Percentiles rank a stretch among this genome's conserved stretches.
phyloP scores from a whole-genome alignment of 495 filamentous ascomycete genomes.

The Penicillium argentinense region DNA sequence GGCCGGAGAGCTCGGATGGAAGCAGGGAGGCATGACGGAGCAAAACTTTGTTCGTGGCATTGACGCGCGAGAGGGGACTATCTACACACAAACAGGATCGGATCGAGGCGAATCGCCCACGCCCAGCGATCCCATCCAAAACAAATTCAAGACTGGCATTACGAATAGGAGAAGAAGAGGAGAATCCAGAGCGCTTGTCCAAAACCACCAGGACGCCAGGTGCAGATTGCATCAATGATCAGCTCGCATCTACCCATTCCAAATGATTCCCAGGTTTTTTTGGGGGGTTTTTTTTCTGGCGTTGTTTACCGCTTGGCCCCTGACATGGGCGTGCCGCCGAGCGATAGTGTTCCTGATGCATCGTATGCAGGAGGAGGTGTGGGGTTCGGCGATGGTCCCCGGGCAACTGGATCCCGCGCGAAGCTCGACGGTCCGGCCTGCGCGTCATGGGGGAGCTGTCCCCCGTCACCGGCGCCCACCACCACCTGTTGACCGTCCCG shows the following conservation, averaged over 20 bases:
- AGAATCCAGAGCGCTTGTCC: too few relatives aligned
- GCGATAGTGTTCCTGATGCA: constrained; percentile 36
- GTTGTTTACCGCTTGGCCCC: constrained; percentile 38
- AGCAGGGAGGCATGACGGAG: too few relatives aligned
- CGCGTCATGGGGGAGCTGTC: constrained; percentile 40
- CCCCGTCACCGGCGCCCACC: constrained; percentile 79
- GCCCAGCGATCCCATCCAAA: not conserved
- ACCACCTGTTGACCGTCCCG: constrained; percentile 80
- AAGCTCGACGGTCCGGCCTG: constrained; percentile 17
- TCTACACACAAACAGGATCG: not conserved
- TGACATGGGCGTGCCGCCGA: constrained; percentile 31
- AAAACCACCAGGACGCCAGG: too few relatives aligned
- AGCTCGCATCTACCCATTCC: too few relatives aligned
- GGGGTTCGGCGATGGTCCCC: constrained; percentile 32
- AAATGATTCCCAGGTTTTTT: not conserved
- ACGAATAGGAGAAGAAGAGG: not conserved
- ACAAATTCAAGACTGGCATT: not conserved
- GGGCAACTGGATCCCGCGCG: constrained; percentile 22
- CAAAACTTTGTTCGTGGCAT: constrained; percentile 8
- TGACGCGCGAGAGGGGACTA: not conserved
- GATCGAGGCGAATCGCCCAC: not conserved
- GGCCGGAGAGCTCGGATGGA: too few relatives aligned
- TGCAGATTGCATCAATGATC: not conserved
- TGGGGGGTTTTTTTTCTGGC: too few relatives aligned
- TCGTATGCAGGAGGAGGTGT: constrained; percentile 47